Evolutionary conservation across 2,329 filamentous ascomycete species (phyloP).

Genomic region (Talaromyces funiculosus): DNA sequence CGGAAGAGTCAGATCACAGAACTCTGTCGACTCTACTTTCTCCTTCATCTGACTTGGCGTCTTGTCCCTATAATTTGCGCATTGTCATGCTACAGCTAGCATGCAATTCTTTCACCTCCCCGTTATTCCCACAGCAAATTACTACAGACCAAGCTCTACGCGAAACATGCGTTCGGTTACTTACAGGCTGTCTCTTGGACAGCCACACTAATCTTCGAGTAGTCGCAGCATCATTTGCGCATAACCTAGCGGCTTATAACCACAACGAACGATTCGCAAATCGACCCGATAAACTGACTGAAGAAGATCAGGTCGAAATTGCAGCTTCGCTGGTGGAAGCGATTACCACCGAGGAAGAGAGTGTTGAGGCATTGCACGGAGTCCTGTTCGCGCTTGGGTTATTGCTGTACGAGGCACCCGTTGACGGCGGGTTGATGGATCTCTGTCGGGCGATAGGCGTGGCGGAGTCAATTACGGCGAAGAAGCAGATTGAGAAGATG

Average conservation of each 20-base stretch:
- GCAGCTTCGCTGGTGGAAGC: constrained; percentile 76
- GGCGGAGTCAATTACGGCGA: constrained; percentile 55
- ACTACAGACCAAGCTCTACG: constrained; percentile 50
- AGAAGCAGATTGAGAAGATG: constrained; percentile 49
- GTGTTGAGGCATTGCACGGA: constrained; percentile 66
- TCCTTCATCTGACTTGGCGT: constrained; percentile 50
- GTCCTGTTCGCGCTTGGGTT: constrained; percentile 71
- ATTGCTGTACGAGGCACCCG: constrained; percentile 63
- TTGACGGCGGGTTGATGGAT: constrained; percentile 71
- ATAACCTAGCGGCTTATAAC: constrained; percentile 71
- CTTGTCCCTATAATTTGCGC: constrained; percentile 72
- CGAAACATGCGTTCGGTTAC: constrained; percentile 58
- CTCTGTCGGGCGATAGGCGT: constrained; percentile 75
- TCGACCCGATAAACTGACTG: constrained; percentile 54
- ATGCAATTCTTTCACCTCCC: constrained; percentile 77
- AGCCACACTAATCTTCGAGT: constrained; percentile 70
- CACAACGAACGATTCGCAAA: constrained; percentile 58
- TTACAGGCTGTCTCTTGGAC: constrained; percentile 75
- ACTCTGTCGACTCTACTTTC: constrained; percentile 56
- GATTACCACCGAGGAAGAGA: constrained; percentile 50
- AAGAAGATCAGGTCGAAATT: constrained; percentile 72
- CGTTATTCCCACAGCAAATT: constrained; percentile 63
- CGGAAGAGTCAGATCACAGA: constrained; percentile 63
- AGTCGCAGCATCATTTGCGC: constrained; percentile 74
- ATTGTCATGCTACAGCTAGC: constrained; percentile 76